Percentiles rank a stretch among this genome's conserved stretches.
phyloP scores from a whole-genome alignment of 768 basidiomycete genomes.

The Lactarius hengduanensis region DNA sequence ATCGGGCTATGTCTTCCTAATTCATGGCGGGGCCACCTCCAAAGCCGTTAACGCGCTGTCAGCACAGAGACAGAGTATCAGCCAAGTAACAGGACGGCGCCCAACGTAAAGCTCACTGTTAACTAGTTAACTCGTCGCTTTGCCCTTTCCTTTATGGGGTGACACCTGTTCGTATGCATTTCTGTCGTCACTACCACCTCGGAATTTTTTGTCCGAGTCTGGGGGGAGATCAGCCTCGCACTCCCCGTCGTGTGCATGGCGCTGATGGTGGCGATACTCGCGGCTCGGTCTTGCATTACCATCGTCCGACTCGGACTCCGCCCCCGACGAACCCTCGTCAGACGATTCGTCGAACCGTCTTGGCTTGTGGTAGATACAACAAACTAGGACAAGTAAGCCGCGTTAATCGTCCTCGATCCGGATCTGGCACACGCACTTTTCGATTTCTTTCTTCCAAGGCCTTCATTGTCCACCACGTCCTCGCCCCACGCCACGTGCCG shows the following conservation, averaged over 20 bases:
- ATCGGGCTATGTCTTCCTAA: background rate
- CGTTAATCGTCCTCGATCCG: background rate
- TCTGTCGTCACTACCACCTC: constrained; percentile 1
- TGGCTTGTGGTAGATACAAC: constrained; percentile 92
- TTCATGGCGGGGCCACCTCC: background rate
- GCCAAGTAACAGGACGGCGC: too few relatives aligned
- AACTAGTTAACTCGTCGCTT: background rate
- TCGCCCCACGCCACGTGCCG: constrained; percentile 79
- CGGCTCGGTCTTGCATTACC: constrained; percentile 12
- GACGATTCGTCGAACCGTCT: constrained; percentile 81
- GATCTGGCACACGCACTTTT: constrained; percentile 42
- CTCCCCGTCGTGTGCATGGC: constrained; percentile 10
- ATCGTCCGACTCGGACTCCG: constrained; percentile 36
- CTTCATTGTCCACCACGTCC: constrained; percentile 68
- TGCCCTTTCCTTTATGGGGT: constrained; percentile 23
- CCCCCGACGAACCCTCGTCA: constrained; percentile 55
- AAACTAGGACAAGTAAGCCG: constrained; percentile 53
- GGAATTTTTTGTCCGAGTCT: constrained; percentile 8
- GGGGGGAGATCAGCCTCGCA: background rate
- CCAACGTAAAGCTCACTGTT: too few relatives aligned
- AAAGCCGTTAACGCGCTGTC: background rate
- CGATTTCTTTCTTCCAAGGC: constrained; percentile 83
- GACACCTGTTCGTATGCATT: constrained; percentile 24
- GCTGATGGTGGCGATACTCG: constrained; percentile 3
- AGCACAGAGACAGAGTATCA: too few relatives aligned